Percentiles rank a stretch among this genome's conserved stretches.
Evolutionary conservation across 139 green algal genomes (phyloP).

Genomic region (Gonium pectorale): DNA sequence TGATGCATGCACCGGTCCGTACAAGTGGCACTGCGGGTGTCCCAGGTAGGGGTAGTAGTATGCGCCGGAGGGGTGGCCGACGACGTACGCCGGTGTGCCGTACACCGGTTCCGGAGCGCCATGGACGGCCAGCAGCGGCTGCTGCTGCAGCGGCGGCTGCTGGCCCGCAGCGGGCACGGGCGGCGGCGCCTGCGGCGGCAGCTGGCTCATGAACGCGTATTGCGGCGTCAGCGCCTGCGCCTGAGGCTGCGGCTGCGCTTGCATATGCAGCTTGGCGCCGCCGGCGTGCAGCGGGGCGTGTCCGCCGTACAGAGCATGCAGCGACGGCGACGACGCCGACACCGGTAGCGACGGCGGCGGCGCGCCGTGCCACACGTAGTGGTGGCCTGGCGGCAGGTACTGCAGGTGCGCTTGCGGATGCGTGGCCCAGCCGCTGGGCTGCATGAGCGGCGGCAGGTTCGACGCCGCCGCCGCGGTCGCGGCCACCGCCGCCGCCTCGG

Average conservation of each 20-base stretch:
- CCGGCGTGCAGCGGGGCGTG: neutral
- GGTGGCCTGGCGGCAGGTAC: neutral
- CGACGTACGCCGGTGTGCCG: neutral
- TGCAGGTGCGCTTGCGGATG: neutral
- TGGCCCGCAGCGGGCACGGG: no score
- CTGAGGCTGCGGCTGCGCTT: no score
- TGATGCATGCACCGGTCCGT: no score
- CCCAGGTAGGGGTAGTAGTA: constrained; percentile 11
- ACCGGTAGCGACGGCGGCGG: neutral
- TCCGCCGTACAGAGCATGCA: neutral
- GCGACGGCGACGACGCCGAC: neutral
- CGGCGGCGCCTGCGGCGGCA: no score
- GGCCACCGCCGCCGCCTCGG: neutral
- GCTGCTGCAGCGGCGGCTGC: neutral
- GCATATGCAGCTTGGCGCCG: no score
- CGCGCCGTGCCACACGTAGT: neutral
- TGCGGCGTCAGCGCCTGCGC: no score
- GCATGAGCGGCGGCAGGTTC: no score
- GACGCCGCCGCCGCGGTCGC: neutral
- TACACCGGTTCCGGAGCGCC: neutral
- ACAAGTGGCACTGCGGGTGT: no score
- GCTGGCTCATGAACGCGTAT: no score
- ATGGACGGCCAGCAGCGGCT: neutral
- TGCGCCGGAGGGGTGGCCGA: neutral
- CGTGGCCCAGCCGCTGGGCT: no score